Evolutionary conservation across 2,329 filamentous ascomycete species (phyloP), one percentile per base, ranked within the genome.

Genomic region (Stachybotrys echinatus): DNA sequence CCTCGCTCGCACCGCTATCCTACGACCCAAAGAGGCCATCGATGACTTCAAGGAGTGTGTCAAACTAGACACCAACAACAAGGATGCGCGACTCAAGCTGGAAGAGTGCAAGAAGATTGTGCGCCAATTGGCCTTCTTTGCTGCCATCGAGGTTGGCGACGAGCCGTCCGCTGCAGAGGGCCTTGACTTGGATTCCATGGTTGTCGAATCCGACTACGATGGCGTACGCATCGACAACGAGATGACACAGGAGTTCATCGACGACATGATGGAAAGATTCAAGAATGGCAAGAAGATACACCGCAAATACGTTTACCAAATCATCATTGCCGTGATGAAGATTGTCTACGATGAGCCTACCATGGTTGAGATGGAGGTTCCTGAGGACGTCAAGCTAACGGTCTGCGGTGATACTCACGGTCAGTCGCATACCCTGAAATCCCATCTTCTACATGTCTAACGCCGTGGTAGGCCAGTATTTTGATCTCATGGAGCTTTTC

Each of bases 391-490:
- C 51, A 81, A 87, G 64, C 76, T 99, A 61, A 99, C 94, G 2
- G 91, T 99, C 49, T 99, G 94, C 65, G 94, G 94, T 68, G 94
- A 99, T 67, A 99, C 94, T 5, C 94, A 99, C 67, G 94, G 89
- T 89, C 71, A 60, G 77, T 70, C 52, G 23, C 10, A 20, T 12
- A 19, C 23, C 10, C 14, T 12, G n/a, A n/a, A 12, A 6, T 19
- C 4, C n/a, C 18, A 12, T 10, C n/a, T 44, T n/a, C 7, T 38
- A 46, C 53, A 45, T 51, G 27, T 50, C 40, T 21, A 43, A 27
- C 14, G 20, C 21, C 49, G 19, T 12, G 47, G n/a, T 54, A 92
- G 89, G 92, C 43, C 94, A 99, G 80, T 99, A 92, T 74, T 99
- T 95, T 67, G 94, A 99, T 69, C 79, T 99, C 40, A 85, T 99